Percentiles rank a stretch among this genome's conserved stretches.
Conservation (phyloP, 176 grass and related monocot genomes). For the Pontederia crassipes region DNA sequence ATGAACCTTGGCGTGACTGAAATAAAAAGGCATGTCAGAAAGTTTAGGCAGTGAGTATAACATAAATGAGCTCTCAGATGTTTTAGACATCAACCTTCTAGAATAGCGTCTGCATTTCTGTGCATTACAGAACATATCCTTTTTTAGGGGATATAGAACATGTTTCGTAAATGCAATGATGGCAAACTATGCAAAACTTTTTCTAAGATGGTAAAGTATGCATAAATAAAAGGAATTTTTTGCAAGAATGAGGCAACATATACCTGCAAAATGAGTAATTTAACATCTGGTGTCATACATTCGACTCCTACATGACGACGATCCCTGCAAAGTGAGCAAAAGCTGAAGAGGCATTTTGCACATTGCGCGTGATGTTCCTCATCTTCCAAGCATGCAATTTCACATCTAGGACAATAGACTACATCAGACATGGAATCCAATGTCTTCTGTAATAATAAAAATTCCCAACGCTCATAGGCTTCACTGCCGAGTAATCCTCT, state of each 20-base stretch:
- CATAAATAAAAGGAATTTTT: conserved; percentile 10
- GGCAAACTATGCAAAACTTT: conserved; percentile 10
- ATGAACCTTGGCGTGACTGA: conserved; percentile 40
- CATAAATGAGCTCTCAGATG: neutral
- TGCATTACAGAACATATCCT: no score
- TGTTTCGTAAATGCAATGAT: neutral
- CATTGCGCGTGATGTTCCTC: conserved; percentile 53
- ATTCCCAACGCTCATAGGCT: conserved; percentile 62
- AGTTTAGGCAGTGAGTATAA: neutral
- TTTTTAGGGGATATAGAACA: no score
- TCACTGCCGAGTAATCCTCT: conserved; percentile 54
- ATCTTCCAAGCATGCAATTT: conserved; percentile 76
- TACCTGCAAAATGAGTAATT: conserved; percentile 61
- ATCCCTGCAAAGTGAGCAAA: conserved; percentile 60
- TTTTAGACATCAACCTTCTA: no score
- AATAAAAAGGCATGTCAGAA: conserved; percentile 21
- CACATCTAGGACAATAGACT: conserved; percentile 68
- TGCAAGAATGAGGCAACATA: conserved; percentile 1
- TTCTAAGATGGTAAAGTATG: no score
- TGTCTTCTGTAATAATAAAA: conserved; percentile 55
- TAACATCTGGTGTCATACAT: conserved; percentile 49
- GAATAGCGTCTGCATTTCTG: no score
- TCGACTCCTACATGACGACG: conserved; percentile 60
- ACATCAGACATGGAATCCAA: conserved; percentile 69
- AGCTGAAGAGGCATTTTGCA: conserved; percentile 75